phyloP scores from a whole-genome alignment of 805 yeast species.

The Wickerhamiella hasegawae region DNA sequence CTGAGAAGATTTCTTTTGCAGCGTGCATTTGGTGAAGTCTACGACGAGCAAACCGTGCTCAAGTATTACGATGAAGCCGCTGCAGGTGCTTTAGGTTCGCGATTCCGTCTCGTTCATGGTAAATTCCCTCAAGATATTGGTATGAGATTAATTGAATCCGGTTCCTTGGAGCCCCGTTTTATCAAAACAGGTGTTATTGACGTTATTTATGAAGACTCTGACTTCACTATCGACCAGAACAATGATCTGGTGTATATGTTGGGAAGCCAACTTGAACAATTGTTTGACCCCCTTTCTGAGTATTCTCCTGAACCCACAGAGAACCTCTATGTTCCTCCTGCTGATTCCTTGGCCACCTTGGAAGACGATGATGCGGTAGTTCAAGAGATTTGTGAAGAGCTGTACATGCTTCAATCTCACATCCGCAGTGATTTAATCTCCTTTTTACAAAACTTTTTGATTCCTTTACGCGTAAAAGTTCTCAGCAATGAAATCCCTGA shows the following conservation, averaged over 20 bases:
- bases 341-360: slow-evolving; percentile 8
- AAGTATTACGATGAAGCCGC: slow-evolving; percentile 61
- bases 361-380: slow-evolving; percentile 24
- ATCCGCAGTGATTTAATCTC: slow-evolving; percentile 57
- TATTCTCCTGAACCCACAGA: slow-evolving; percentile 85
- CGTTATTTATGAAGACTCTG: slow-evolving; percentile 49
- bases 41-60: slow-evolving; percentile 2
- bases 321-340: slow-evolving; percentile 49
- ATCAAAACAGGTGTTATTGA: slow-evolving; percentile 48
- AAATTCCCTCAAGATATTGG: slow-evolving; percentile 46
- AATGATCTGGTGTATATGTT: slow-evolving; percentile 59
- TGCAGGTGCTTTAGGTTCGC: slow-evolving; percentile 67
- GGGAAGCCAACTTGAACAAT: slow-evolving; percentile 75
- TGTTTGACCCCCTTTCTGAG: slow-evolving; percentile 80
- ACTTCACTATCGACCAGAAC: slow-evolving; percentile 41
- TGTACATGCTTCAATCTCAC: slow-evolving; percentile 55
- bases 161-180: slow-evolving; percentile 36
- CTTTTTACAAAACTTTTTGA: slow-evolving; percentile 59
- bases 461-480: slow-evolving; percentile 61
- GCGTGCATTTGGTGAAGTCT: slow-evolving; percentile 1
- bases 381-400: slow-evolving; percentile 44
- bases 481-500: slow-evolving; percentile 35
- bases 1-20: slow-evolving; percentile 6
- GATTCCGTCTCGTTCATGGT: slow-evolving; percentile 38
- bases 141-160: slow-evolving; percentile 33